Evolutionary conservation across 257 asterid genomes (phyloP), one percentile per base, ranked within the genome.

Genomic region (Petunia axillaris): DNA sequence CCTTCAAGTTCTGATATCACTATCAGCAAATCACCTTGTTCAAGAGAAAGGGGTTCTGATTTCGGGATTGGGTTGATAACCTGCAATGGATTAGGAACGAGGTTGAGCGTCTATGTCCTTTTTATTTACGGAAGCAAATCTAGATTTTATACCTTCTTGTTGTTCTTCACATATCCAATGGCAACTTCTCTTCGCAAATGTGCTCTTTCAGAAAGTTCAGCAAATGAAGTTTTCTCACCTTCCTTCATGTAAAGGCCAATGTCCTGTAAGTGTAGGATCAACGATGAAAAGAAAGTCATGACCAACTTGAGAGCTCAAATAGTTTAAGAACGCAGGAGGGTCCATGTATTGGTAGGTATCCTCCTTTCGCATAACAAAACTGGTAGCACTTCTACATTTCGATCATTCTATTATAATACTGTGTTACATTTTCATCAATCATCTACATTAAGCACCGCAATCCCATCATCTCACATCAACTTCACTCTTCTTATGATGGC

Each of bases 1-100:
- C 97, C 93, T 88, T 95, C 96, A 66, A 93, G 93, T 87, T 95
- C 97, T 13, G 98, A 92, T 84, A 95, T 93, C 81, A 95, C 97
- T 50, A 95, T 95, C 82, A 93, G 78, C 8, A 87, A 86, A 79
- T 95, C 99, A 15, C 80, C 82, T 25, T 71, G 79, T 52, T 87
- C 89, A 77, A 95, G 95, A 39, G 77, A 76, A 59, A 95, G 85
- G 53, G 92, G 94, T 84, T 92, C 93, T 9, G 92, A 89, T 79
- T 92, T 93, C 35, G 95, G 97, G 57, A 86, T 78, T 15, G 99
- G 99, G 84, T 95, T 95, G 60, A 95, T 90, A 81, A 95, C 94
- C 99, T 95, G 93, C 85, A 78, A 81, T 40, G 11, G 50, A 55
- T 65, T 64, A 41, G 68, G 71, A 62, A 25, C 44, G 4, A 67